Percentiles rank a stretch among this genome's conserved stretches.
Conservation (phyloP, 345 rosid species). For the Fremontodendron californicum region DNA sequence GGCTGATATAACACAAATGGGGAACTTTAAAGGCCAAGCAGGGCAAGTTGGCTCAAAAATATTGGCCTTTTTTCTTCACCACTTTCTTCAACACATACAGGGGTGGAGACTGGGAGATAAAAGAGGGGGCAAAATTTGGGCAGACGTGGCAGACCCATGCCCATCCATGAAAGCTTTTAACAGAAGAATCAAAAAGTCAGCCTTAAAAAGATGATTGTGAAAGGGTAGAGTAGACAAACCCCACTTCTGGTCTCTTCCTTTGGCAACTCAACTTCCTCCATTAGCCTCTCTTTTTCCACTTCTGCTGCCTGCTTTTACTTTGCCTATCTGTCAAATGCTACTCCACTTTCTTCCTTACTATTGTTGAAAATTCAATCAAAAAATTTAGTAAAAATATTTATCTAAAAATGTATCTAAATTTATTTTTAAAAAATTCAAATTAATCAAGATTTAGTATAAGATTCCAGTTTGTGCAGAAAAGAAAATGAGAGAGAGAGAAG, state of each 20-base stretch:
- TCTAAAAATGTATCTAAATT: too few relatives aligned
- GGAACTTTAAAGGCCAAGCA: not conserved
- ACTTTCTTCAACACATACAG: not conserved
- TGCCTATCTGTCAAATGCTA: not conserved
- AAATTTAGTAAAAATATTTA: too few relatives aligned
- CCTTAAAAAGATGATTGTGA: slow-evolving; percentile 5
- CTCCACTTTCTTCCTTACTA: not conserved
- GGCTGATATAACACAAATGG: not conserved
- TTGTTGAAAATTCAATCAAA: too few relatives aligned
- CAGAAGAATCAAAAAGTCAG: slow-evolving; percentile 16
- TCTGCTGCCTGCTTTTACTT: not conserved
- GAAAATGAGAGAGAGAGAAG: too few relatives aligned
- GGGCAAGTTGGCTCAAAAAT: not conserved
- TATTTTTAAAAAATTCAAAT: too few relatives aligned
- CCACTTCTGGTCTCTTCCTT: not conserved
- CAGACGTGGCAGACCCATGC: slow-evolving; percentile 17
- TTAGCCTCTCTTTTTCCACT: not conserved
- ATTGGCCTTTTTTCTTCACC: not conserved
- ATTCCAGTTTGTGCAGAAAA: too few relatives aligned
- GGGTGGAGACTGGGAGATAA: not conserved
- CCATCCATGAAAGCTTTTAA: slow-evolving; percentile 11
- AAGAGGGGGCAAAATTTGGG: not conserved
- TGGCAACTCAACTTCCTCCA: not conserved
- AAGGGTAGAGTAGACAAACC: not conserved
- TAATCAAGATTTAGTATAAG: too few relatives aligned